Evolutionary conservation across 2,329 filamentous ascomycete genomes (phyloP), one percentile per base, ranked within the genome.

Genomic region (Parascedosporium putredinis): DNA sequence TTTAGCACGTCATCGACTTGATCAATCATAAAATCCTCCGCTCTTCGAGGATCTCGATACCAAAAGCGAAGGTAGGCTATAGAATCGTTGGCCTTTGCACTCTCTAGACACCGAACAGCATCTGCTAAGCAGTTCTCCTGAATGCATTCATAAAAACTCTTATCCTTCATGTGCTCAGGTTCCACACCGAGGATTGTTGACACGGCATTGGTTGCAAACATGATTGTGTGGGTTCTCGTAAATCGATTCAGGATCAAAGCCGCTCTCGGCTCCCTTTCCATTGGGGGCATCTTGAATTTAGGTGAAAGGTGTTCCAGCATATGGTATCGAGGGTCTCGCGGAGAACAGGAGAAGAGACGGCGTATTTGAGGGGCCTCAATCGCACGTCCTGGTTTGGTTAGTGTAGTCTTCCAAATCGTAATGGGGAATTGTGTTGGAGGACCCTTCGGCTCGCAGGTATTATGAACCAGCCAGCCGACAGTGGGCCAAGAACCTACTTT

Each of bases 51-150:
- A 60, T 93, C 84, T 49, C 86, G 77, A 59, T 86, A 91, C 77
- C 82, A 87, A 63, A 94, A 95, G 16, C 88, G 84, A 52, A 95
- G 72, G 59, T 95, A 94, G 2, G 88, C 88, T 58, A 94, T 93
- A 2, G 88, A 94, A 62, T 95, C 87, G 58, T 95, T 94, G 24
- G 84, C 84, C 62, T 95, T 95, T 20, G 88, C 88, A 55, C 84
- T 85, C 64, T 94, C 88, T 27, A 95, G 67, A 58, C 85, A 90
- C 54, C 80, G 78, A 29, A 91, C 79, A 3, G 87, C 87, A 57
- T 93, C 86, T 7, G 77, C 70, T 24, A 93, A 70, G 56, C 86
- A 93, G 53, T 81, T 84, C 56, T 86, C 80, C 51, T 86, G 79
- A 47, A 95, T 93, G 60, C 86, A 91, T 58, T 88, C 86, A 63